Conservation (phyloP, 2,329 filamentous ascomycete species). For the Ambrosiella beaveri region DNA sequence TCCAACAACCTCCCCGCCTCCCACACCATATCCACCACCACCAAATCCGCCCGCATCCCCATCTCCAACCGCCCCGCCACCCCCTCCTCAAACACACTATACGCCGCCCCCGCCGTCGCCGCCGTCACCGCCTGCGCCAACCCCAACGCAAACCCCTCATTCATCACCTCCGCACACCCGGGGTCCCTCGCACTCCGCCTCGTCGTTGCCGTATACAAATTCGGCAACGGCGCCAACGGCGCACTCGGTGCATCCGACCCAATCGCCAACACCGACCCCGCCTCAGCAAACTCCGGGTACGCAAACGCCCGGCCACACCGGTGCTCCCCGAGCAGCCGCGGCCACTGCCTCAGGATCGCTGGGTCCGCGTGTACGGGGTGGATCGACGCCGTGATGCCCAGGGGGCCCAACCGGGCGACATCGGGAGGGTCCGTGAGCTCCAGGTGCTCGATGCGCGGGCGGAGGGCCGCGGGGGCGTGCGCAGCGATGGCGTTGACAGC, state of each 20-base stretch:
- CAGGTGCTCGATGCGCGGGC: constrained; percentile 48
- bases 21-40: constrained; percentile 29
- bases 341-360: constrained; percentile 44
- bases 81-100: constrained; percentile 39
- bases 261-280: constrained; percentile 36
- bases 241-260: constrained; percentile 44
- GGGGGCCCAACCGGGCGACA: constrained; percentile 34
- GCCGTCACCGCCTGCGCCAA: constrained; percentile 36
- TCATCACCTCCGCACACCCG: constrained; percentile 25
- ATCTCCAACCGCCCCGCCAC: constrained; percentile 34
- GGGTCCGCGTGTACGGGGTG: constrained; percentile 44
- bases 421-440: constrained; percentile 40
- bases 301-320: constrained; percentile 43
- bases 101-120: constrained; percentile 37
- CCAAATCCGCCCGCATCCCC: constrained; percentile 41
- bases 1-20: constrained; percentile 28
- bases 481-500: constrained; percentile 38
- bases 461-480: constrained; percentile 26
- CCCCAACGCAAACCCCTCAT: constrained; percentile 34
- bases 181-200: constrained; percentile 36
- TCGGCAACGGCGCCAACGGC: constrained; percentile 34
- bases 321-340: constrained; percentile 33
- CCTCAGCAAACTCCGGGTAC: constrained; percentile 41
- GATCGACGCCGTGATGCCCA: constrained; percentile 43
- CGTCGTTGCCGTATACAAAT: constrained; percentile 42